Conservation (phyloP, 1,139 yeast genomes). For the Pichia cactophila region DNA sequence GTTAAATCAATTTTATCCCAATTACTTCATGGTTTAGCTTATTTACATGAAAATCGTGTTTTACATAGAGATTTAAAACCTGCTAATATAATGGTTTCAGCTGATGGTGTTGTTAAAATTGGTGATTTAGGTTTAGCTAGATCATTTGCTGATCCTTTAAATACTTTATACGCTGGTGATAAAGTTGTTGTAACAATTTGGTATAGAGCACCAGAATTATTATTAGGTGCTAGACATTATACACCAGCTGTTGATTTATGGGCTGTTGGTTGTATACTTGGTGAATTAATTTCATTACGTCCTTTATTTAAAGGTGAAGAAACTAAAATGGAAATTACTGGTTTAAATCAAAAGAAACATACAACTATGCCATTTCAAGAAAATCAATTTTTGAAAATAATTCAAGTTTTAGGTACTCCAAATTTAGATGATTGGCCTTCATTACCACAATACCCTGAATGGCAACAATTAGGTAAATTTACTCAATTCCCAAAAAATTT, state of each 20-base stretch:
- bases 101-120: conserved; percentile 82
- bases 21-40: conserved; percentile 82
- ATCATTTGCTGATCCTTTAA: conserved; percentile 80
- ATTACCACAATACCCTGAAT: conserved; percentile 78
- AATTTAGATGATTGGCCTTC: conserved; percentile 69
- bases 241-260: conserved; percentile 93
- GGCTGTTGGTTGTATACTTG: conserved; percentile 97
- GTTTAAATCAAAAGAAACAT: conserved; percentile 54
- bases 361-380: conserved; percentile 75
- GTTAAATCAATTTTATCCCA: conserved; percentile 87
- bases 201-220: conserved; percentile 93
- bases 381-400: conserved; percentile 81
- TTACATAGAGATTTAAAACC: conserved; percentile 94
- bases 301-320: conserved; percentile 98
- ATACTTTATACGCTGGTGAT: conserved; percentile 86
- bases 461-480: conserved; percentile 54
- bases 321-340: conserved; percentile 64
- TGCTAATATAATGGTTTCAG: conserved; percentile 93
- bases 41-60: conserved; percentile 91
- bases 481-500: conserved; percentile 62
- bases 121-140: conserved; percentile 96
- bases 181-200: conserved; percentile 97
- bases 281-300: conserved; percentile 77
- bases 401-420: conserved; percentile 90
- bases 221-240: conserved; percentile 87